These are phyloP conservation scores for Boletellus ananiceps DNA, from an alignment of 768 basidiomycete genomes.

Conservation along the genomic window DNA sequence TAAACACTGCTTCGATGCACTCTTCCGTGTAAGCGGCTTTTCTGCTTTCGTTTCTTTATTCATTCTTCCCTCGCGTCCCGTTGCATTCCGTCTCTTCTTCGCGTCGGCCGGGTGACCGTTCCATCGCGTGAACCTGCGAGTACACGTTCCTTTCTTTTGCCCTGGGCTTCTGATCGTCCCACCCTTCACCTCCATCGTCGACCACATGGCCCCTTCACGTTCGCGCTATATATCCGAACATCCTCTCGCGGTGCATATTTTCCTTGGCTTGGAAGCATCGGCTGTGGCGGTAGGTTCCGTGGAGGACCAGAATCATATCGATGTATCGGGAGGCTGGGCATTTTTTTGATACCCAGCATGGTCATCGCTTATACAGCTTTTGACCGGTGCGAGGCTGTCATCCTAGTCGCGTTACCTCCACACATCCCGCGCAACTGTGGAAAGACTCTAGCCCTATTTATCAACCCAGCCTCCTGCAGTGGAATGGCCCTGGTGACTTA, in stretches of 20 bases:
- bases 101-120: not conserved
- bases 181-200: not conserved
- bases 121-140: not conserved
- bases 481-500: too few species aligned
- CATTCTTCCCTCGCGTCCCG: not conserved
- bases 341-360: conserved; percentile 3
- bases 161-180: not conserved
- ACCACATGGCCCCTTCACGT: not conserved
- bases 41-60: not conserved
- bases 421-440: not conserved
- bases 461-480: not conserved
- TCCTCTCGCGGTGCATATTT: not conserved
- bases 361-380: conserved; percentile 2
- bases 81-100: not conserved
- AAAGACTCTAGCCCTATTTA: conserved; percentile 6
- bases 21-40: conserved; percentile 67
- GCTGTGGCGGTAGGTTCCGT: not conserved
- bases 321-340: not conserved
- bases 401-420: not conserved
- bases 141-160: not conserved
- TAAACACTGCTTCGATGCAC: conserved; percentile 83
- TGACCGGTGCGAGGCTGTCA: not conserved
- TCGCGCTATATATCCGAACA: not conserved
- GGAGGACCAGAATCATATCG: not conserved
- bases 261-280: not conserved